A percentile compares a stretch with the other conserved stretches of the same genome.
Evolutionary conservation across 108 stramenopile species (phyloP).

Genomic region (Cyclotella choctawhatcheeana): DNA sequence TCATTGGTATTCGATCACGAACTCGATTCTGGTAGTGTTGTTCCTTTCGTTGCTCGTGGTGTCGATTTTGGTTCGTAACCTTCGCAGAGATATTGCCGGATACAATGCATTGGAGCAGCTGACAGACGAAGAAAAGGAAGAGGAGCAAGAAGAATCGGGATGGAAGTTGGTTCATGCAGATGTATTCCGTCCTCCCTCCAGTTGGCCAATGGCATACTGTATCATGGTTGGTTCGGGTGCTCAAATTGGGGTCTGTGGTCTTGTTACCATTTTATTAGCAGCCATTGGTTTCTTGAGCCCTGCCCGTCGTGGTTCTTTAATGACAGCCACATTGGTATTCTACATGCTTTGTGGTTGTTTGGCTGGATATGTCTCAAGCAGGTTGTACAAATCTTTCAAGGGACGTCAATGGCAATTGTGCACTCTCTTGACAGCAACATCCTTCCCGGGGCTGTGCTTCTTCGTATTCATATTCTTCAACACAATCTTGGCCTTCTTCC

Average conservation of each 20-base stretch:
- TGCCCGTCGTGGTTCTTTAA: conserved; percentile 92
- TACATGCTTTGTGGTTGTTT: conserved; percentile 92
- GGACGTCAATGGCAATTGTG: conserved; percentile 95
- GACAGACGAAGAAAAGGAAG: conserved; percentile 91
- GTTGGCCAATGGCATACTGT: conserved; percentile 94
- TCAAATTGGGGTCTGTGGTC: conserved; percentile 71
- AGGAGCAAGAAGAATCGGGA: conserved; percentile 91
- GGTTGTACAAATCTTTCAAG: conserved; percentile 95
- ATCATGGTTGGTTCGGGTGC: conserved; percentile 96
- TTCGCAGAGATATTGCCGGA: conserved; percentile 93
- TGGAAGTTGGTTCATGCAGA: conserved; percentile 99
- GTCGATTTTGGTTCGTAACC: conserved; percentile 94
- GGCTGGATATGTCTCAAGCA: conserved; percentile 88
- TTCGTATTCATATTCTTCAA: conserved; percentile 89
- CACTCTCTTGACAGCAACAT: conserved; percentile 90
- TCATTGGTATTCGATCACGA: conserved; percentile 98
- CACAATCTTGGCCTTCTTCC: conserved; percentile 84
- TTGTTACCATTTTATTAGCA: conserved; percentile 83
- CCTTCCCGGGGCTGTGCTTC: conserved; percentile 92
- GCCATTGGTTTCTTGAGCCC: conserved; percentile 95
- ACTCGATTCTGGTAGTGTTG: conserved; percentile 93
- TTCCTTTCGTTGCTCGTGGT: conserved; percentile 96
- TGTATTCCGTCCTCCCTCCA: conserved; percentile 98
- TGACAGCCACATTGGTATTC: conserved; percentile 88
- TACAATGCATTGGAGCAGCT: conserved; percentile 93